phyloP scores from a whole-genome alignment of 1,284 basidiomycete species.

The Cutaneotrichosporon cutaneum region DNA sequence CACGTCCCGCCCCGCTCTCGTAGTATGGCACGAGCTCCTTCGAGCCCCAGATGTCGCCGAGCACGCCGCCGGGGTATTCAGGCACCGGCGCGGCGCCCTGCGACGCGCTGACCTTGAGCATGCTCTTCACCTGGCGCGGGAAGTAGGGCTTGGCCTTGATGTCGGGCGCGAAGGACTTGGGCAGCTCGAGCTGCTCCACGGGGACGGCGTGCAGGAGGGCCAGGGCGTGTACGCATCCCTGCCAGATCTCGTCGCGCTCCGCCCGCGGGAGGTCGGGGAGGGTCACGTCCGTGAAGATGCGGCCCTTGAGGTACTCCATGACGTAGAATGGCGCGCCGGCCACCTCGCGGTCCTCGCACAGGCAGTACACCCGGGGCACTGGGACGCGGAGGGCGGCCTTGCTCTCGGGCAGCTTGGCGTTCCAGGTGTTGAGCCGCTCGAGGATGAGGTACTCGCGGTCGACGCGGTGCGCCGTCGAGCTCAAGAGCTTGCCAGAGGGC shows the following conservation, averaged over 20 bases:
- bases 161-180: constrained; percentile 69
- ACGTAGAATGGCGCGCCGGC: constrained; percentile 93
- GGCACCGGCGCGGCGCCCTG: constrained; percentile 68
- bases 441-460: constrained; percentile 88
- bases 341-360: constrained; percentile 74
- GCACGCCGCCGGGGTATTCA: constrained; percentile 34
- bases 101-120: constrained; percentile 71
- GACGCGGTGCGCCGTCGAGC: constrained; percentile 86
- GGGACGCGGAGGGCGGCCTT: constrained; percentile 60
- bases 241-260: constrained; percentile 73
- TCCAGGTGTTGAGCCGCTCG: constrained; percentile 71
- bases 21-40: constrained; percentile 70
- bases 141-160: constrained; percentile 66
- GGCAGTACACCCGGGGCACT: constrained; percentile 76
- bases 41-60: constrained; percentile 59
- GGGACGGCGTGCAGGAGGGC: constrained; percentile 71
- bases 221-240: constrained; percentile 72
- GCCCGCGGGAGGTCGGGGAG: constrained; percentile 66
- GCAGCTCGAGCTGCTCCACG: constrained; percentile 67
- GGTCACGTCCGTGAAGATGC: constrained; percentile 83
- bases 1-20: constrained; percentile 61
- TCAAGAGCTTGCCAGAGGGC: constrained; percentile 79
- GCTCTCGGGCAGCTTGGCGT: constrained; percentile 48
- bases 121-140: constrained; percentile 84
- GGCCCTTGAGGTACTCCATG: constrained; percentile 89